These are phyloP conservation scores for Trapa bicornis DNA, from an alignment of 345 rosid species.

Conservation along the genomic window DNA sequence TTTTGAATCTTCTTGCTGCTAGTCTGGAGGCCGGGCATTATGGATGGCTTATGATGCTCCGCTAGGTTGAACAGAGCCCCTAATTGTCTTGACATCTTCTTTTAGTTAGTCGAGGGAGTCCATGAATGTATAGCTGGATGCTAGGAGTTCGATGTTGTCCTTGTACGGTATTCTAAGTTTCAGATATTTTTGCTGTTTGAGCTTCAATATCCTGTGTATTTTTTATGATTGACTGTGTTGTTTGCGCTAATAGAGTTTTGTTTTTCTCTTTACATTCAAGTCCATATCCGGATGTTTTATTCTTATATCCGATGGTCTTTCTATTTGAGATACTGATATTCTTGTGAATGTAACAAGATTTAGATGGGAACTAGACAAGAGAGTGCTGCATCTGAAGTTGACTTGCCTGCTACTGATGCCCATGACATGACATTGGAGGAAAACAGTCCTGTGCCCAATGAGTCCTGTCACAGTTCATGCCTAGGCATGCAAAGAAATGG, in stretches of 20 bases:
- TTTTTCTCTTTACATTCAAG: background rate
- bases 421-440: slow-evolving; percentile 9
- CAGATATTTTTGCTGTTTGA: background rate
- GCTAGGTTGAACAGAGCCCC: background rate
- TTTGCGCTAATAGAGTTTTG: background rate
- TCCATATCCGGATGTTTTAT: background rate
- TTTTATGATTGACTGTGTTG: background rate
- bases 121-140: background rate
- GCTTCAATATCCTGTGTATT: background rate
- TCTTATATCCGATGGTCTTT: background rate
- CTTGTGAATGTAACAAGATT: slow-evolving; percentile 8
- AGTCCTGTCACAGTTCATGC: slow-evolving; percentile 16
- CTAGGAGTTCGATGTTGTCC: background rate
- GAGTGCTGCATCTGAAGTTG: slow-evolving; percentile 20
- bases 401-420: slow-evolving; percentile 14
- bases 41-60: background rate
- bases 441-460: slow-evolving; percentile 17
- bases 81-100: background rate
- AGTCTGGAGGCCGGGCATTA: background rate
- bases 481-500: slow-evolving; percentile 14
- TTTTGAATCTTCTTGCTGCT: background rate
- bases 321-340: background rate
- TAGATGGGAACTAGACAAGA: slow-evolving; percentile 50
- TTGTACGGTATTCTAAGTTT: background rate
- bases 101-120: background rate